Base-by-base conservation (phyloP, 208 protist species). In the Wallacemonas sp. region DNA sequence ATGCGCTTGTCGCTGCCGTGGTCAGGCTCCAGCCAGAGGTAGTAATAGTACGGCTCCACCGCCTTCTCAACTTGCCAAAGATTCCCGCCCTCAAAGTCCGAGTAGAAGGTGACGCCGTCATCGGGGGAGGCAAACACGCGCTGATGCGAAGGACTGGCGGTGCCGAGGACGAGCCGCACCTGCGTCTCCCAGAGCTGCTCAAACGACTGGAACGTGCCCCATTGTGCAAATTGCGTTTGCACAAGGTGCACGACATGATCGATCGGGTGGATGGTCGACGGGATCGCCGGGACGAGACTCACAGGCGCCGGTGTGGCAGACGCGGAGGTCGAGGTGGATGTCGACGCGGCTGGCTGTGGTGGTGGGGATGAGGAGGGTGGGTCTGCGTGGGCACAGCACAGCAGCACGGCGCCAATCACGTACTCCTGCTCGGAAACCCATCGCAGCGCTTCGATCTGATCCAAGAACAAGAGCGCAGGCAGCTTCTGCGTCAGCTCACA, bases 381-480 rank as follows among this genome's bases (percentile, higher is more conserved):
- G 28, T 41, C 33, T 0, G 61, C 25, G 50, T 65, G 61, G 1
- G 82, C 77, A 44, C 87, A 93, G 61, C 77, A 88, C 26, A 84
- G 41, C 2, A 96, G 73, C 26, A 94, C 74, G 0, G 82, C 70
- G 22, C 79, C 88, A 61, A 96, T 88, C 16, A 96, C 85, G 57
- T 92, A 94, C 74, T 96, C 87, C 75, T 94, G 82, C 63, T 84
- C 87, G 20, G 74, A 77, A 2, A 93, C 44, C 88, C 91, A 96
- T 20, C 85, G 74, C 65, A 88, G 65, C 31, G 82, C 70, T 70
- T 93, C 91, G 20, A 57, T 59, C 28, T 65, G 57, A 63, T 72
- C 64, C 16, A 96, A 61, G 67, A 91, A 92, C 14, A 91, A 55
- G 0, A 54, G 44, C n/a, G 39, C 3, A 5, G 3, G 23, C 18